These are phyloP conservation scores for Talaromyces stipitatus DNA, from an alignment of 495 filamentous ascomycete species.

Conservation along the genomic window DNA sequence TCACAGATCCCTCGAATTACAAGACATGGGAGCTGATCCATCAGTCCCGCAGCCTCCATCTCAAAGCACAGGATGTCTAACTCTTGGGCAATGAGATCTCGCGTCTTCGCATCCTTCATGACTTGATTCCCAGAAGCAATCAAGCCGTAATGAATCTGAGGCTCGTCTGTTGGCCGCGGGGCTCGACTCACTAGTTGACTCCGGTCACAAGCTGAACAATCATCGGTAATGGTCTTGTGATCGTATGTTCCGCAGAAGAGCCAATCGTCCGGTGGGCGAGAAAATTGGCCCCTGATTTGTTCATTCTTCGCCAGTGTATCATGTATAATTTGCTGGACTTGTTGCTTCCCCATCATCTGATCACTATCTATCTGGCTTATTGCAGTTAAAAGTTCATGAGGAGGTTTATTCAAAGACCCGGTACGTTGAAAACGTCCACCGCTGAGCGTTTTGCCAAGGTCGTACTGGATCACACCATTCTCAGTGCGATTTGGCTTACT, in stretches of 20 bases:
- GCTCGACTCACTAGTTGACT: constrained; percentile 6
- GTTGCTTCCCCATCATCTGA: constrained; percentile 3
- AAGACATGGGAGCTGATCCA: constrained; percentile 15
- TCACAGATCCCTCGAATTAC: constrained; percentile 21
- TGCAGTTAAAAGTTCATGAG: constrained; percentile 16
- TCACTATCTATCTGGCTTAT: constrained; percentile 14
- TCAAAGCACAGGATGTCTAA: constrained; percentile 13
- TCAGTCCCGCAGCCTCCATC: constrained; percentile 29
- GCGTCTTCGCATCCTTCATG: constrained; percentile 19
- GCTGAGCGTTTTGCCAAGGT: constrained; percentile 24
- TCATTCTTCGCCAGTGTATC: constrained; percentile 9
- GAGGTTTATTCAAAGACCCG: constrained; percentile 22
- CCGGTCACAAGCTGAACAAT: constrained; percentile 11
- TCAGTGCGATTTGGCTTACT: constrained; percentile 19
- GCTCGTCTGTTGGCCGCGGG: constrained; percentile 4
- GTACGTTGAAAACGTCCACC: constrained; percentile 23
- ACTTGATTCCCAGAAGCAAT: constrained; percentile 28
- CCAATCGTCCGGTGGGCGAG: constrained; percentile 10
- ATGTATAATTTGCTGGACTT: constrained; percentile 9
- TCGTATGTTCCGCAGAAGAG: constrained; percentile 16
- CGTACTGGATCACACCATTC: constrained; percentile 35
- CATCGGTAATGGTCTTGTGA: constrained; percentile 7
- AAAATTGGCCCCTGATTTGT: constrained; percentile 12
- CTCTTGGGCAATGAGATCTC: constrained; percentile 17
- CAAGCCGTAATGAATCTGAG: constrained; percentile 19